Percentiles rank a stretch among this genome's conserved stretches.
Evolutionary conservation across 371 early-diverging fungal species (phyloP).

Genomic region (Haplosporangium sp.): DNA sequence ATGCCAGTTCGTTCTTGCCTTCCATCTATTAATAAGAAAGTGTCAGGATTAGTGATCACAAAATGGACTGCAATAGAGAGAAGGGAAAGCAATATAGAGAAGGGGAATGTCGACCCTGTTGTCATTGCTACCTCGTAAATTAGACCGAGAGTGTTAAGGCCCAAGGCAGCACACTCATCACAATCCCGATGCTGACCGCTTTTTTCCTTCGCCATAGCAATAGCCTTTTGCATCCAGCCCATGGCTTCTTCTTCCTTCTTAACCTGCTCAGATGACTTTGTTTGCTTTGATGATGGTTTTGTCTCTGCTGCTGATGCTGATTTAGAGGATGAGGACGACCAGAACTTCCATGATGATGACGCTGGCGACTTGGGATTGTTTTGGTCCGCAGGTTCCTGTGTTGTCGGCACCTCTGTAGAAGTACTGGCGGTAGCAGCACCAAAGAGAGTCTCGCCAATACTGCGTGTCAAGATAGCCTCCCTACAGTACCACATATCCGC

Average conservation of each 20-base stretch:
- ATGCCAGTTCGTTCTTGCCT: conserved; percentile 25
- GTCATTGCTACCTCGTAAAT: conserved; percentile 34
- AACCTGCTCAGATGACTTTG: conserved; percentile 15
- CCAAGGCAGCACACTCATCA: conserved; percentile 47
- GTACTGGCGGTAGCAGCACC: conserved; percentile 21
- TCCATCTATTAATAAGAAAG: conserved; percentile 29
- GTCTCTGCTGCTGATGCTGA: neutral
- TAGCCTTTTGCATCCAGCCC: conserved; percentile 52
- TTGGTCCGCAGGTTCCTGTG: neutral
- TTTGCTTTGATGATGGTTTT: neutral
- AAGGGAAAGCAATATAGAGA: neutral
- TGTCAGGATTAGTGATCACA: neutral
- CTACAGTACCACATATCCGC: conserved; percentile 46
- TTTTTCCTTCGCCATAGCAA: conserved; percentile 42
- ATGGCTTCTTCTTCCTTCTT: conserved; percentile 45
- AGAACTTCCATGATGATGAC: conserved; percentile 45
- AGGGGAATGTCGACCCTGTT: neutral
- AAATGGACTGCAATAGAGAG: neutral
- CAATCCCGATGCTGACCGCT: conserved; percentile 47
- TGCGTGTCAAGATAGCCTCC: conserved; percentile 46
- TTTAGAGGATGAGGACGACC: conserved; percentile 34
- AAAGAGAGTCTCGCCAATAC: conserved; percentile 48
- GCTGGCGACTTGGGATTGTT: conserved; percentile 8
- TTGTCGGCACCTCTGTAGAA: neutral
- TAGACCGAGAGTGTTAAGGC: conserved; percentile 40